phyloP scores from a whole-genome alignment of 192 early-diverging fungal genomes.

The Tieghemiomyces parasiticus region DNA sequence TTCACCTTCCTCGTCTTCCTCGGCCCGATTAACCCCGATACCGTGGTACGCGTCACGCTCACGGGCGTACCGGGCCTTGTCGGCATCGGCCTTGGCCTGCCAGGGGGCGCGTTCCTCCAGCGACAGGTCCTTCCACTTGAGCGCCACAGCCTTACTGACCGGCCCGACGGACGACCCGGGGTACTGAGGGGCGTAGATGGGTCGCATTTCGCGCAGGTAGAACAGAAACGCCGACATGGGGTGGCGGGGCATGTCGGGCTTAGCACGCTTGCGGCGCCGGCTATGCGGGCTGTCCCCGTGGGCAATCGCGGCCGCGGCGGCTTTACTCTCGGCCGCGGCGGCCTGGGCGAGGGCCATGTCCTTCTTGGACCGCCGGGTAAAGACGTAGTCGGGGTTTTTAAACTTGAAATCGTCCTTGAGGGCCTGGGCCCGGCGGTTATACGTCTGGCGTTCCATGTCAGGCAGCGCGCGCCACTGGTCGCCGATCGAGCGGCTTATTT shows the following conservation, averaged over 20 bases:
- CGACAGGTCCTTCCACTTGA: conserved; percentile 31
- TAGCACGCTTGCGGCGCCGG: conserved; percentile 46
- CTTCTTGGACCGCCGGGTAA: conserved; percentile 40
- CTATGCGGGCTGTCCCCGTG: conserved; percentile 10
- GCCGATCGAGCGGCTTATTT: conserved; percentile 39
- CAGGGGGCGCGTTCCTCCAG: conserved; percentile 34
- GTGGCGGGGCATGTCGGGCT: conserved; percentile 68
- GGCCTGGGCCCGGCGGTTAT: not conserved
- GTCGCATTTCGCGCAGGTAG: conserved; percentile 51
- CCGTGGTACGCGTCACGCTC: conserved; percentile 38
- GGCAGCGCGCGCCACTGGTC: conserved; percentile 33
- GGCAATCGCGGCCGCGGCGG: not conserved
- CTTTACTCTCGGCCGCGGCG: conserved; percentile 12
- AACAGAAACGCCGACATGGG: conserved; percentile 78
- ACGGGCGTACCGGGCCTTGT: conserved; percentile 45
- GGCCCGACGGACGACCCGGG: conserved; percentile 55
- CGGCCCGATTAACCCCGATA: too few species aligned
- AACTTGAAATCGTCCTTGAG: conserved; percentile 21
- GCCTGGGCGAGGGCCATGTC: conserved; percentile 28
- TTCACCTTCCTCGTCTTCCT: too few species aligned
- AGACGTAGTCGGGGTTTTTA: conserved; percentile 37
- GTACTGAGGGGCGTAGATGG: conserved; percentile 40
- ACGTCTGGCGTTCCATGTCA: conserved; percentile 12
- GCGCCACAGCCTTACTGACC: conserved; percentile 60
- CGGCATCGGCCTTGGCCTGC: conserved; percentile 31